phyloP scores from a whole-genome alignment of 2,329 filamentous ascomycete genomes.

The Rhexocercosporidium sp. region DNA sequence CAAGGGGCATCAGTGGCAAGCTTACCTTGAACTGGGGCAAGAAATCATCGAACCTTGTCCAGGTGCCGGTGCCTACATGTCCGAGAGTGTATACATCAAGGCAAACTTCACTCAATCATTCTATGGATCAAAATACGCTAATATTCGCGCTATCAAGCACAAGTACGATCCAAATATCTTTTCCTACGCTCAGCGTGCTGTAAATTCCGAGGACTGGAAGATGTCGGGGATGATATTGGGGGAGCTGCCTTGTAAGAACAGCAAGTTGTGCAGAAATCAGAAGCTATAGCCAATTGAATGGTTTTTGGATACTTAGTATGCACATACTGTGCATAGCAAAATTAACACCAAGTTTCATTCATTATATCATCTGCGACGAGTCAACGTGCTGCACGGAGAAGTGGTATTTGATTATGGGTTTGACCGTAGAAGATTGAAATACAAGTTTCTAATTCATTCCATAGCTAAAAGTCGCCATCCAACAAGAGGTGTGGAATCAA shows the following conservation, averaged over 20 bases:
- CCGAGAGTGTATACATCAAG: constrained; percentile 54
- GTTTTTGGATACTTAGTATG: not conserved
- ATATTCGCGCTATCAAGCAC: constrained; percentile 51
- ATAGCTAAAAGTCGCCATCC: not conserved
- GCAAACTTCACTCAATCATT: constrained; percentile 43
- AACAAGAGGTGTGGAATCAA: not conserved
- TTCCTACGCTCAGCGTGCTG: constrained; percentile 41
- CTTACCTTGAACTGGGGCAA: constrained; percentile 29
- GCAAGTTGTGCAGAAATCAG: constrained; percentile 23
- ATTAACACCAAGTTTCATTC: too few species aligned
- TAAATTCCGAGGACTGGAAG: constrained; percentile 38
- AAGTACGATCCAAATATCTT: constrained; percentile 52
- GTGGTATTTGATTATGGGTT: too few species aligned
- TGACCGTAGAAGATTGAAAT: too few species aligned
- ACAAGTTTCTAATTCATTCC: too few species aligned
- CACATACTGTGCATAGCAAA: not conserved
- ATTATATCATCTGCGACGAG: too few species aligned
- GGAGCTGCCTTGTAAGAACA: constrained; percentile 29
- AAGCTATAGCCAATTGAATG: not conserved
- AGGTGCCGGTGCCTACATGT: constrained; percentile 51
- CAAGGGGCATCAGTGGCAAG: constrained; percentile 46
- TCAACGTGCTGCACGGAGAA: too few species aligned
- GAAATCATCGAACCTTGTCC: constrained; percentile 22
- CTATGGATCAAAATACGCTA: constrained; percentile 42
- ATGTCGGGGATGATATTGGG: constrained; percentile 33